Percentiles rank a stretch among this genome's conserved stretches.
These are phyloP conservation scores for Diutina mesorugosa DNA, from an alignment of 1,139 yeast genomes.

Conservation along the genomic window DNA sequence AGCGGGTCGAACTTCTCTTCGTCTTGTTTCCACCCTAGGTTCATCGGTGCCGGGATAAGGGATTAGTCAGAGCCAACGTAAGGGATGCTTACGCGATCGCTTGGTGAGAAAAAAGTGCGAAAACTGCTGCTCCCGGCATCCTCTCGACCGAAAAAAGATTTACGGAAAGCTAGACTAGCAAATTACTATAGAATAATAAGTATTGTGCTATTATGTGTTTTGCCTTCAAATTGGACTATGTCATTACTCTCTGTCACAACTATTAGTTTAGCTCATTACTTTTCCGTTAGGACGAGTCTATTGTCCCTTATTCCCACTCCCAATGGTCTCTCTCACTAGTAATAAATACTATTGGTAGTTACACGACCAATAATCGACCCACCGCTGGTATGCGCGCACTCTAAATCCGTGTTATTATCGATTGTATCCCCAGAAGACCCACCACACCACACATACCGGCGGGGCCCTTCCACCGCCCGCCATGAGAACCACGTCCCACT, in stretches of 20 bases:
- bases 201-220: too few species aligned
- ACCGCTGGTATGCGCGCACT: background rate
- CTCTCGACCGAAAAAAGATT: background rate
- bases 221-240: too few species aligned
- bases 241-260: too few species aligned
- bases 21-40: background rate
- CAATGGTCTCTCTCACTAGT: too few species aligned
- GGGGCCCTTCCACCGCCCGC: background rate
- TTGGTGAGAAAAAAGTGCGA: too few species aligned
- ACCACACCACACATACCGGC: background rate
- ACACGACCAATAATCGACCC: too few species aligned
- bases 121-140: background rate
- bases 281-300: too few species aligned
- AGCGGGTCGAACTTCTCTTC: slow-evolving; percentile 2
- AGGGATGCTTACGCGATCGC: background rate
- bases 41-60: background rate
- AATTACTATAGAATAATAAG: too few species aligned
- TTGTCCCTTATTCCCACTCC: too few species aligned
- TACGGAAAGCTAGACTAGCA: too few species aligned
- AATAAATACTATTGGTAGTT: too few species aligned
- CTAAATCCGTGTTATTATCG: background rate
- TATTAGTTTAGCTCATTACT: too few species aligned
- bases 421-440: background rate
- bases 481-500: slow-evolving; percentile 1
- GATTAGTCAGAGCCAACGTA: background rate